Base-by-base conservation (phyloP, 177 flowering plant genomes). In the Vitis hybrid region DNA sequence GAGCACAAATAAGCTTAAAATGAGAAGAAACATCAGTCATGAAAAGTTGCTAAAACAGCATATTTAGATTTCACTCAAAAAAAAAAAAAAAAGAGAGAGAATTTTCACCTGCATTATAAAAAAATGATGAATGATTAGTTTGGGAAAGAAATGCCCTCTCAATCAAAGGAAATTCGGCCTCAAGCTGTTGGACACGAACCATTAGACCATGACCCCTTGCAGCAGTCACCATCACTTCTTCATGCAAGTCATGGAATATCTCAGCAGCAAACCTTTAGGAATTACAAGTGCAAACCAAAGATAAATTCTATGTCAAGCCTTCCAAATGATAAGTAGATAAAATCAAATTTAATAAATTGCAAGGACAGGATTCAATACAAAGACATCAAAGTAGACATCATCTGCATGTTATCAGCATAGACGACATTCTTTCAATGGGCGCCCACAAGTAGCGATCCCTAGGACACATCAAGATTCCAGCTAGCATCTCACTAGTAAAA, bases 171-270 rank as follows among this genome's bases (percentile, higher is more conserved):
- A 92, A 67, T 40, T 96, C 99, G 23, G 89, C 89, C 79, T 96
- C 99, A 14, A 96, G 82, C 71, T 96, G 99, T 69, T 96, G 95
- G n/a, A 94, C 92, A 58, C 99, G 97, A 77, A 65, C 83, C 82
- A 84, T 85, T 58, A 96, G 77, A 64, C 89, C 87, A 81, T 96
- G 99, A 68, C 99, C 97, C 80, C 99, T 89, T 40, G 97, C 83
- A 67, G 98, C 85, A 70, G 97, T 92, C 32, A 83, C 89, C 91
- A 94, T 87, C 71, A 91, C 92, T 83, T 96, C 97, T 74, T 94
- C 99, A 76, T 96, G 97, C 79, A 96, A 82, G 73, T 86, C 92
- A 77, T 89, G 97, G 73, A 96, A 96, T 75, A 96, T 84, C 78
- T 92, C 97, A 18, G 99, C 98, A 68, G 99, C 98, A 88, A 96